Evolutionary conservation across 331 rosid genomes (phyloP), one percentile per base, ranked within the genome.

Genomic region (Rhamnella rubrinervis): DNA sequence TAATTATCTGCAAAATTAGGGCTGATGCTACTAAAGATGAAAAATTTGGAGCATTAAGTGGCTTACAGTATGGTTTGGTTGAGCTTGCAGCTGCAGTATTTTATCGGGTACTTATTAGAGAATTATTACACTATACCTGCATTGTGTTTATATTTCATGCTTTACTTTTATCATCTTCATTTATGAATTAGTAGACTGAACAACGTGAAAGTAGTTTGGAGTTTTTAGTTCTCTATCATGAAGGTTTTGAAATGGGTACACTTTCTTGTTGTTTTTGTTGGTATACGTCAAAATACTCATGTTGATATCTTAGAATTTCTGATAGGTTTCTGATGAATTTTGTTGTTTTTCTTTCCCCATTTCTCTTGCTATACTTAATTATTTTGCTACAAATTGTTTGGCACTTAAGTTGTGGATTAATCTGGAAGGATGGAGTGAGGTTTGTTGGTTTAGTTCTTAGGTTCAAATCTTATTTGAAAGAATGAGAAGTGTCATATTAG

Each of bases 31-130:
- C 75, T 67, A 93, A 85, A 75, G 97, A 90, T 74, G 95, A 93
- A 55, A 93, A 84, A 73, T 80, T 85, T 72, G 98, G 95, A 87
- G 73, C 81, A 69, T 80, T 90, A 82, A 88, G 80, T 77, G 74
- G 85, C 74, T 86, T 96, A 47, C 95, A 86, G n/a, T 78, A 77
- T 71, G 82, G 83, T 75, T 80, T 93, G 74, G 92, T 87, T 81
- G 96, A 90, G 63, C 97, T 93, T 85, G 96, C 95, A 19, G 96
- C 97, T 16, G 75, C 92, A 75, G 81, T 93, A 58, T 80, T 90
- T 73, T 88, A 82, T 53, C 81, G 79, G 96, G 98, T 93, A 79
- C 51, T 74, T 74, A 65, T 75, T 69, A 1, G 18, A 40, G 50
- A 75, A 61, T 62, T 52, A 72, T 77, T 64, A 46, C 23, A 25